Evolutionary conservation across 306 rosid genomes (phyloP).

Genomic region (Psophocarpus tetragonolobus): DNA sequence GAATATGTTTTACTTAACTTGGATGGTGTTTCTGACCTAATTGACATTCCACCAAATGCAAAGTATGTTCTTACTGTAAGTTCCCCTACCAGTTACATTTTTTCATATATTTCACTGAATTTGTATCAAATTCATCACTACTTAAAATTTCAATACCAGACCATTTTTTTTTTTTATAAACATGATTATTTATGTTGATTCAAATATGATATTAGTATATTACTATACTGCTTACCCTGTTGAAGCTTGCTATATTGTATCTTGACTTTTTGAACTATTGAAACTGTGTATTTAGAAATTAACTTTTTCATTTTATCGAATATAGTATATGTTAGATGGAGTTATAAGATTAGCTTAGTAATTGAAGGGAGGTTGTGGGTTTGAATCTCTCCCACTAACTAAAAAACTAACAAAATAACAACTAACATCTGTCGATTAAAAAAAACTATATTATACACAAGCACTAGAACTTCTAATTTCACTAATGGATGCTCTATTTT

Average conservation of each 20-base stretch:
- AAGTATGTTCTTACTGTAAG: constrained; percentile 74
- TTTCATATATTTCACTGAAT: neutral
- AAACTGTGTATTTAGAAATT: neutral
- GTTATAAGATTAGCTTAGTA: too few species aligned
- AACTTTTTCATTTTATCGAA: neutral
- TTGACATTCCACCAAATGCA: constrained; percentile 66
- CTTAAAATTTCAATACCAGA: neutral
- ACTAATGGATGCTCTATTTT: neutral
- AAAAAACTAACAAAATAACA: too few species aligned
- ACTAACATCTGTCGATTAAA: too few species aligned
- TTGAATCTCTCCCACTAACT: too few species aligned
- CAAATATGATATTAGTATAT: neutral
- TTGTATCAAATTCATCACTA: neutral
- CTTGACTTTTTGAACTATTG: neutral
- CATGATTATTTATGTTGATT: neutral
- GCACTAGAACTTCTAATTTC: neutral
- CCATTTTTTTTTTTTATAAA: neutral
- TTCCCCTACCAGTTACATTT: neutral
- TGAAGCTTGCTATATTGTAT: neutral
- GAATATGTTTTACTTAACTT: constrained; percentile 78
- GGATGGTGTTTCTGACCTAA: constrained; percentile 49
- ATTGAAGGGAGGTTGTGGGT: too few species aligned
- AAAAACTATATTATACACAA: too few species aligned
- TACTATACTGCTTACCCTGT: neutral
- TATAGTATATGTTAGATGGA: neutral